These are phyloP conservation scores for Adiantum capillusveneris DNA, from an alignment of 75 land plant species.

Conservation along the genomic window DNA sequence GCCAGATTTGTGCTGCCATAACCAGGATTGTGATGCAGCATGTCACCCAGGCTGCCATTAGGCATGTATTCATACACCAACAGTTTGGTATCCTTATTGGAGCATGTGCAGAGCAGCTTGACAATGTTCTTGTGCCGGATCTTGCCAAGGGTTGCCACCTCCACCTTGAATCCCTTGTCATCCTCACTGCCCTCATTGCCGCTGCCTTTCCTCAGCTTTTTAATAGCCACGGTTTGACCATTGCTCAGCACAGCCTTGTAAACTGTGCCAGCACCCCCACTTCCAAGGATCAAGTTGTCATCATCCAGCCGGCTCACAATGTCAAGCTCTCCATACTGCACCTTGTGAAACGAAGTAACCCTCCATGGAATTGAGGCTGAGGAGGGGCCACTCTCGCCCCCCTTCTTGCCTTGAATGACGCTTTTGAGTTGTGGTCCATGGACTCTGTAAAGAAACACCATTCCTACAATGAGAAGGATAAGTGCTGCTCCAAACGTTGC, in stretches of 20 bases:
- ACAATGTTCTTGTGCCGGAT: constrained; percentile 67
- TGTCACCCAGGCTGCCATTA: constrained; percentile 67
- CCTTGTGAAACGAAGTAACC: constrained; percentile 41
- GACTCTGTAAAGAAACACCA: constrained; percentile 24
- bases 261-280: constrained; percentile 60
- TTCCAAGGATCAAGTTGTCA: constrained; percentile 40
- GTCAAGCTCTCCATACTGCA: constrained; percentile 54
- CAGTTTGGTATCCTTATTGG: constrained; percentile 40
- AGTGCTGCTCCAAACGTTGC: constrained; percentile 15
- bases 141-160: constrained; percentile 62
- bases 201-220: constrained; percentile 39
- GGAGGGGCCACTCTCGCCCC: constrained; percentile 6
- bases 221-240: constrained; percentile 65
- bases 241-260: constrained; percentile 38
- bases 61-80: constrained; percentile 66
- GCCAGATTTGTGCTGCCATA: not conserved
- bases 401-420: constrained; percentile 4
- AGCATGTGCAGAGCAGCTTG: constrained; percentile 57
- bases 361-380: constrained; percentile 22
- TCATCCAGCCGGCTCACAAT: constrained; percentile 41
- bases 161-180: constrained; percentile 22
- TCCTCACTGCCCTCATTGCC: constrained; percentile 19
- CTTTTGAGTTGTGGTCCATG: not conserved
- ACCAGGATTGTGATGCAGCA: constrained; percentile 26
- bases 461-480: constrained; percentile 16